Conservation (phyloP, 140 eudicot species). For the Cichorium intybus region DNA sequence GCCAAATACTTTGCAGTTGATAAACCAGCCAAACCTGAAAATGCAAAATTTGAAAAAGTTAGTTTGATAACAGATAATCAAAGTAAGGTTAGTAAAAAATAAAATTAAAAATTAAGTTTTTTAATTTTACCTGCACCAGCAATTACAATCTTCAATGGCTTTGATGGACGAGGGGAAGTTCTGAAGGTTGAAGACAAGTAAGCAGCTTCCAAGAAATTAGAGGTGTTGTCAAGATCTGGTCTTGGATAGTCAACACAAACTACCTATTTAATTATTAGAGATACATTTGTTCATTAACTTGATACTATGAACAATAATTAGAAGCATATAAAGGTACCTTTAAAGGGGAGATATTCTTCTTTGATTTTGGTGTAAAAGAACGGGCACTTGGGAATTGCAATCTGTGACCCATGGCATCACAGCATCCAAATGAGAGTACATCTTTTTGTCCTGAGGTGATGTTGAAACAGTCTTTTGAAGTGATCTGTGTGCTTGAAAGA, state of each 20-base stretch:
- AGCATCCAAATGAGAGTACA: constrained; percentile 41
- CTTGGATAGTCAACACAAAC: constrained; percentile 92
- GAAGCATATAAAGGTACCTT: constrained; percentile 40
- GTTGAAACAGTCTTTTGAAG: constrained; percentile 18
- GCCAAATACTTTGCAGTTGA: constrained; percentile 96
- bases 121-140: constrained; percentile 85
- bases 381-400: constrained; percentile 30
- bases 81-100: too few relatives aligned
- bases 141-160: constrained; percentile 74
- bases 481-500: constrained; percentile 32
- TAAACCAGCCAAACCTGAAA: constrained; percentile 90
- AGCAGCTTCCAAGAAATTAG: constrained; percentile 90
- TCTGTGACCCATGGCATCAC: constrained; percentile 42
- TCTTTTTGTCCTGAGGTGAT: constrained; percentile 5
- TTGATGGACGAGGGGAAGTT: constrained; percentile 63
- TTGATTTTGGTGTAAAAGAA: constrained; percentile 31
- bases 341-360: constrained; percentile 33
- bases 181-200: constrained; percentile 74
- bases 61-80: neutral
- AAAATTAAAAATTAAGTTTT: too few relatives aligned
- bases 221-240: constrained; percentile 88
- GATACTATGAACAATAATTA: neutral
- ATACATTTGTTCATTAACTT: neutral
- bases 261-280: constrained; percentile 38
- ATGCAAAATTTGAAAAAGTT: constrained; percentile 16